Evolutionary conservation across 169 alveolate genomes (phyloP).

Genomic region (Babesia caballi): DNA sequence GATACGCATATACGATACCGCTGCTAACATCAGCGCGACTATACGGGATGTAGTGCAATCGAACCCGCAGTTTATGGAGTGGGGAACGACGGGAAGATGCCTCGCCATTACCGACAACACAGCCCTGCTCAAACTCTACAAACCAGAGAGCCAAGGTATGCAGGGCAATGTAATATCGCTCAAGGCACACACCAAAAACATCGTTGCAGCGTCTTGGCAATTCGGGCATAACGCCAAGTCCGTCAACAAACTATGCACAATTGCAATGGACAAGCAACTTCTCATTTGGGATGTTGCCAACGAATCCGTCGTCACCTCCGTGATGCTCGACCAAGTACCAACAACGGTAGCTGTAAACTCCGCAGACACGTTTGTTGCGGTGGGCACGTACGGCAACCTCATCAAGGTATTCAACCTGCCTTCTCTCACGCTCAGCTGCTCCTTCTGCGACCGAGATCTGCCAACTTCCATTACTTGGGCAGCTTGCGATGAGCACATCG

Average conservation of each 20-base stretch:
- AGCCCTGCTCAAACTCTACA: conserved; percentile 30
- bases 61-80: conserved; percentile 51
- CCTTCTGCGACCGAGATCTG: conserved; percentile 46
- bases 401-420: conserved; percentile 49
- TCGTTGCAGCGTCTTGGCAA: conserved; percentile 53
- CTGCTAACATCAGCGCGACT: not conserved
- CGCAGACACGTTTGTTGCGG: conserved; percentile 43
- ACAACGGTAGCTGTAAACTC: conserved; percentile 42
- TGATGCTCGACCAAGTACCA: conserved; percentile 51
- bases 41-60: not conserved
- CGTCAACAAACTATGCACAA: conserved; percentile 34
- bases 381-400: conserved; percentile 55
- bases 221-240: conserved; percentile 25
- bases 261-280: conserved; percentile 55
- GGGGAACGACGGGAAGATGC: conserved; percentile 40
- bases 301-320: conserved; percentile 28
- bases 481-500: conserved; percentile 32
- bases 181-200: conserved; percentile 33
- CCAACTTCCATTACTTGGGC: conserved; percentile 56
- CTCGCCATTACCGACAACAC: conserved; percentile 51
- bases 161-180: conserved; percentile 27
- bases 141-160: conserved; percentile 10
- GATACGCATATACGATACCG: conserved; percentile 17
- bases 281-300: conserved; percentile 59
- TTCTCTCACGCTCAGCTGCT: conserved; percentile 42